phyloP scores from a whole-genome alignment of 441 rosid species.

The Aleurites moluccanus region DNA sequence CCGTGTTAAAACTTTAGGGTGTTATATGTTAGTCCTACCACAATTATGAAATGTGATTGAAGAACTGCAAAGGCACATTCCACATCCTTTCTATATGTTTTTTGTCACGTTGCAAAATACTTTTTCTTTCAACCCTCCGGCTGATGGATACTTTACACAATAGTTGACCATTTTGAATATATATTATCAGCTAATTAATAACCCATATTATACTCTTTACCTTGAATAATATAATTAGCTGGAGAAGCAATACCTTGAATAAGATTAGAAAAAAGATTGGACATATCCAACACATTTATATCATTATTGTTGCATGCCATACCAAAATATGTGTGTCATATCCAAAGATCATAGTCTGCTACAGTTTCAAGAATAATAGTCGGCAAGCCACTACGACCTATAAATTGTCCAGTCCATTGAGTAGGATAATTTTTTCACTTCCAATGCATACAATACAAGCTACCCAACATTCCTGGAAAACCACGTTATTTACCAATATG shows the following conservation, averaged over 20 bases:
- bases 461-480: conserved; percentile 15
- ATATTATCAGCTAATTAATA: no score
- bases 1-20: no score
- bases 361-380: conserved; percentile 13
- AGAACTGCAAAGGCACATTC: no score
- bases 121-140: no score
- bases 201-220: conserved; percentile 7
- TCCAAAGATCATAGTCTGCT: conserved; percentile 1
- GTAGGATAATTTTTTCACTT: conserved; percentile 1
- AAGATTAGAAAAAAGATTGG: not conserved
- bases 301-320: not conserved
- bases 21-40: not conserved
- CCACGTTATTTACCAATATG: not conserved
- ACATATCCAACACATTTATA: not conserved
- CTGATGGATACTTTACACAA: no score
- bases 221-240: not conserved
- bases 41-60: not conserved
- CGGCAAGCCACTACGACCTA: not conserved
- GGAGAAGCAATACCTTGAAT: not conserved
- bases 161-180: no score
- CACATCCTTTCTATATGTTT: no score
- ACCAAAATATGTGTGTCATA: no score
- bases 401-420: not conserved
- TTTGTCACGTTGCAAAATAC: no score
- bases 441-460: conserved; percentile 15